Evolutionary conservation across 2,329 filamentous ascomycete genomes (phyloP).

Genomic region (Aureobasidium sp.): DNA sequence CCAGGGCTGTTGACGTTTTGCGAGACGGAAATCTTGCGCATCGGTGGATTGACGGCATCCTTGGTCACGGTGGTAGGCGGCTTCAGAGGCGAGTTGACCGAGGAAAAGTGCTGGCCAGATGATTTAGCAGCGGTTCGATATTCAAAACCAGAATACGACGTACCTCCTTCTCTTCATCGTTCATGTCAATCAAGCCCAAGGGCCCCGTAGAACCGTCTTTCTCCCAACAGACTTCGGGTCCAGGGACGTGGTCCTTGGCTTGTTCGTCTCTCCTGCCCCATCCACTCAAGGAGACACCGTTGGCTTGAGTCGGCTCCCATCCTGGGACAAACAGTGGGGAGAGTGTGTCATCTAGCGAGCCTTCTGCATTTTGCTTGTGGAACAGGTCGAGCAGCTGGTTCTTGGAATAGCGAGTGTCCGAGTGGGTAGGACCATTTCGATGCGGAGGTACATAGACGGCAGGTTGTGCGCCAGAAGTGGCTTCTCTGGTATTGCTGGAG

Average conservation of each 20-base stretch:
- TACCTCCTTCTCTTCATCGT: slow-evolving; percentile 60
- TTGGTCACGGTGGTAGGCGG: slow-evolving; percentile 62
- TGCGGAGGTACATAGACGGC: slow-evolving; percentile 55
- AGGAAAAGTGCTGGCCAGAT: slow-evolving; percentile 62
- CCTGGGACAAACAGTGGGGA: slow-evolving; percentile 63
- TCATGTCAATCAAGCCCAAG: slow-evolving; percentile 66
- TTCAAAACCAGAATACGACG: slow-evolving; percentile 14
- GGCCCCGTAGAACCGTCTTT: slow-evolving; percentile 61
- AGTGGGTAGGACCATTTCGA: slow-evolving; percentile 49
- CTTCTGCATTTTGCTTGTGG: slow-evolving; percentile 51
- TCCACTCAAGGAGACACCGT: slow-evolving; percentile 49
- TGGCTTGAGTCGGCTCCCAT: slow-evolving; percentile 71
- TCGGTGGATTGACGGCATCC: slow-evolving; percentile 52
- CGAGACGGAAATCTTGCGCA: slow-evolving; percentile 78
- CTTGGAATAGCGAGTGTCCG: slow-evolving; percentile 62
- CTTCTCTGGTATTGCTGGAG: slow-evolving; percentile 33
- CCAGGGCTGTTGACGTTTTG: slow-evolving; percentile 53
- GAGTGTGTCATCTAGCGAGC: slow-evolving; percentile 58
- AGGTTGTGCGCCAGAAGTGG: slow-evolving; percentile 25
- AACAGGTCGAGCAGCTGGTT: slow-evolving; percentile 74
- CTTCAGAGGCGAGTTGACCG: slow-evolving; percentile 92
- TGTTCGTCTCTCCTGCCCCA: slow-evolving; percentile 72
- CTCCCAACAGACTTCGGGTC: slow-evolving; percentile 93
- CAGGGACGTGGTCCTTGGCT: slow-evolving; percentile 62
- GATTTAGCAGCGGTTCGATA: slow-evolving; percentile 19